Evolutionary conservation across 192 early-diverging fungal genomes (phyloP), one percentile per base, ranked within the genome.

Genomic region (Backusella macrospora): DNA sequence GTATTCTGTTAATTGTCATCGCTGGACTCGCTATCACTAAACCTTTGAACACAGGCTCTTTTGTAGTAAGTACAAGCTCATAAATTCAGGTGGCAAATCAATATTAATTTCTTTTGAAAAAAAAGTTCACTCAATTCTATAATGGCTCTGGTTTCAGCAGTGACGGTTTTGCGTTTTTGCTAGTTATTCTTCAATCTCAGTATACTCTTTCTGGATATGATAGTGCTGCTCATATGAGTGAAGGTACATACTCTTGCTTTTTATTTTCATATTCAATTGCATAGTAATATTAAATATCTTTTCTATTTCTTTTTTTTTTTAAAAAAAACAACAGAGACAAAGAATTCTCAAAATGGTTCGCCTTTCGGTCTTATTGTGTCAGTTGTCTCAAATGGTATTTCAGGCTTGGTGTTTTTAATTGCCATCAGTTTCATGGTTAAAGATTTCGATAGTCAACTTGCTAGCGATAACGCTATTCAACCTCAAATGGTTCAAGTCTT

Each of bases 141-240:
- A 87, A 87, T 82, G 73, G 78, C 34, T 82, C 86, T 14, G 86
- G 86, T 8, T 87, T 84, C 71, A 44, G 68, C 7, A 81, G 73
- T 34, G 73, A 81, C 52, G 81, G 82, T 34, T 87, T 81, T 68
- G 86, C 81, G 46, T 83, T 85, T 23, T 77, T 85, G 71, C 74
- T 87, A 13, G 86, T 81, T 8, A 75, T 87, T 46, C 74, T 87
- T 4, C 78, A 81, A 65, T 84, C 85, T 15, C 86, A 87, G 72
- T 87, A 86, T 75, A 87, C 86, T 0, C 69, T 87, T 21, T 87
- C 86, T 8, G 86, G 86, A 21, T 87, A 87, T 63, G 86, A 85
- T 18, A 73, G 55, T 48, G 76, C 77, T 15, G 80, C 80, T 9
- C 81, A 79, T 15, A 80, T 83, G 77, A 52, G 59, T 68, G 76